Percentiles rank a stretch among this genome's conserved stretches.
phyloP scores from a whole-genome alignment of 345 rosid species.

The Lenwebbia sp. region DNA sequence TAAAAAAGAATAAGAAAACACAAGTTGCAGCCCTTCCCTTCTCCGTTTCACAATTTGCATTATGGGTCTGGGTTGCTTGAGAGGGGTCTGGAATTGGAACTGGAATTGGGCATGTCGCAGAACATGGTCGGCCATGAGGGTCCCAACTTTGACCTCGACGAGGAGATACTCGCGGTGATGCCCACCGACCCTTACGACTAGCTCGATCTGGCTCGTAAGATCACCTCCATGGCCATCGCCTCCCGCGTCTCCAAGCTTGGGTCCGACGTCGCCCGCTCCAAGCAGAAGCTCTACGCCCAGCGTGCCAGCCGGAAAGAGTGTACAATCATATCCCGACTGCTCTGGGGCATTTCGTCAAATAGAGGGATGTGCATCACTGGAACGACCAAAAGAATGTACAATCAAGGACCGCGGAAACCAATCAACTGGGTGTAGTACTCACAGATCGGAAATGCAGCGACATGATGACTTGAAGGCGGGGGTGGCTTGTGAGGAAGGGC shows the following conservation, averaged over 20 bases:
- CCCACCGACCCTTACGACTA: slow-evolving; percentile 89
- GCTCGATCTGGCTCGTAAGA: slow-evolving; percentile 94
- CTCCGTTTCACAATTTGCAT: not conserved
- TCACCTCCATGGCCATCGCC: slow-evolving; percentile 92
- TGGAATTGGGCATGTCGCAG: slow-evolving; percentile 16
- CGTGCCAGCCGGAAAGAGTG: too few relatives aligned
- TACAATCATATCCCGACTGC: not conserved
- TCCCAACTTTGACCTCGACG: slow-evolving; percentile 53
- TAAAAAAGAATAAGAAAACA: too few relatives aligned
- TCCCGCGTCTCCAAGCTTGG: slow-evolving; percentile 83
- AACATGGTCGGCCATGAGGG: slow-evolving; percentile 4
- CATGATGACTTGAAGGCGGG: not conserved
- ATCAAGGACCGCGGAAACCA: not conserved
- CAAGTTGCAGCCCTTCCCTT: too few relatives aligned
- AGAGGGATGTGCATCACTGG: not conserved
- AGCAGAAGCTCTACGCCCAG: slow-evolving; percentile 24
- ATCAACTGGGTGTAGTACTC: not conserved
- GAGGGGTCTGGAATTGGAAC: not conserved
- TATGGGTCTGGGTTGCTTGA: not conserved
- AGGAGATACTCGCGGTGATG: slow-evolving; percentile 69
- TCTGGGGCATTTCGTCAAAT: not conserved
- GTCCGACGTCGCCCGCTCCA: slow-evolving; percentile 43
- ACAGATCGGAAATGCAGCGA: not conserved
- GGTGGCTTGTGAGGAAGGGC: not conserved
- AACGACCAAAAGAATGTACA: not conserved